These are phyloP conservation scores for Hippophae rhamnoides DNA, from an alignment of 306 rosid species.

Conservation along the genomic window DNA sequence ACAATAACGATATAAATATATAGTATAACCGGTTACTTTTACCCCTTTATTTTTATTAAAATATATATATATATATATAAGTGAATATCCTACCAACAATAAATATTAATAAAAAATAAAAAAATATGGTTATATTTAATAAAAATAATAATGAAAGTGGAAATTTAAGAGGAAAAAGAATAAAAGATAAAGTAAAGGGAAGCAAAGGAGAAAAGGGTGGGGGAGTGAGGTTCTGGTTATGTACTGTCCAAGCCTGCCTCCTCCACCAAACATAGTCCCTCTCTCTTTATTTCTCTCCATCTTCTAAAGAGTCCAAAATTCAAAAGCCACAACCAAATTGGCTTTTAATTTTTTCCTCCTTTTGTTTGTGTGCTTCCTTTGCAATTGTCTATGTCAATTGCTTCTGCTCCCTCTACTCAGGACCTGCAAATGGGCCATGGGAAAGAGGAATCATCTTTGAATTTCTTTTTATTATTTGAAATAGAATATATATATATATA, in stretches of 20 bases:
- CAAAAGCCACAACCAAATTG: conserved; percentile 57
- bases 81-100: no score
- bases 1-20: no score
- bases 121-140: no score
- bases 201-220: conserved; percentile 21
- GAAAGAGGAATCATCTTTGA: conserved; percentile 63
- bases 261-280: conserved; percentile 58
- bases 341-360: conserved; percentile 38
- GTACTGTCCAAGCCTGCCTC: conserved; percentile 73
- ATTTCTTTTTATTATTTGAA: conserved; percentile 71
- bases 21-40: no score
- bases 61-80: no score
- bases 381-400: conserved; percentile 67
- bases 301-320: conserved; percentile 34
- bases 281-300: conserved; percentile 11
- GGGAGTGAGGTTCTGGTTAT: conserved; percentile 51
- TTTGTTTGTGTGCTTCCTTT: conserved; percentile 71
- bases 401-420: conserved; percentile 63
- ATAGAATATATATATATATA: conserved; percentile 1
- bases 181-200: conserved; percentile 40
- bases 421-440: conserved; percentile 64
- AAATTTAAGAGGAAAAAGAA: conserved; percentile 7
- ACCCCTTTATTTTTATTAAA: no score
- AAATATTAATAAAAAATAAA: no score
- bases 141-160: conserved; percentile 24